phyloP scores from a whole-genome alignment of 768 basidiomycete species.

The Boletellus ananas region DNA sequence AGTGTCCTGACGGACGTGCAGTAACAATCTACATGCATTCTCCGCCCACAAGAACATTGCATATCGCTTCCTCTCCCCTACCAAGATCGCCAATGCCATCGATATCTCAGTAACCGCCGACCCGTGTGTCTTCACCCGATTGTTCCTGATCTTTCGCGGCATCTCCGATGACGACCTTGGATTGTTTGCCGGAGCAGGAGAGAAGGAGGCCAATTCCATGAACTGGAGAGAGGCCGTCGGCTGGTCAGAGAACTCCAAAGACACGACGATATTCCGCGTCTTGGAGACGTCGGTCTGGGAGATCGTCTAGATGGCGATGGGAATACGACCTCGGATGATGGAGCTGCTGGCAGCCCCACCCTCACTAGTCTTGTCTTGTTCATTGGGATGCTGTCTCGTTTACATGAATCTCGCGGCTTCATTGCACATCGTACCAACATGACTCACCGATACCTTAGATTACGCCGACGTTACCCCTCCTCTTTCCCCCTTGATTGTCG shows the following conservation, averaged over 20 bases:
- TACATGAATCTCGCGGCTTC: constrained; percentile 6
- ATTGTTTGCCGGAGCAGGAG: constrained; percentile 71
- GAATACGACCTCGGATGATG: constrained; percentile 1
- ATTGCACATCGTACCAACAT: constrained; percentile 5
- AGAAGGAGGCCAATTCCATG: constrained; percentile 77
- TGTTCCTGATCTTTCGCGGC: constrained; percentile 86
- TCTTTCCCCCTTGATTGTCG: constrained; percentile 3
- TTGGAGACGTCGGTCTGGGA: constrained; percentile 79
- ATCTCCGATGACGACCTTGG: constrained; percentile 76
- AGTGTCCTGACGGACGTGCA: constrained; percentile 26
- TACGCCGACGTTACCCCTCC: constrained; percentile 18
- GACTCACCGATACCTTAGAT: constrained; percentile 24
- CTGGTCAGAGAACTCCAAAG: constrained; percentile 80
- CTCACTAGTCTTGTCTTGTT: constrained; percentile 1
- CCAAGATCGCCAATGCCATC: constrained; percentile 78
- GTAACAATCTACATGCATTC: constrained; percentile 74
- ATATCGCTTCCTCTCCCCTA: constrained; percentile 81
- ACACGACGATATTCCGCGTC: constrained; percentile 68
- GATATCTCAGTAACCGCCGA: constrained; percentile 83
- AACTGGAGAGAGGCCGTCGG: constrained; percentile 82
- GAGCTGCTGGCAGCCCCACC: constrained; percentile 21
- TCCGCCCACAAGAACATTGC: constrained; percentile 81
- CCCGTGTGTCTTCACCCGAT: constrained; percentile 75
- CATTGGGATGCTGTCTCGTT: constrained; percentile 10
- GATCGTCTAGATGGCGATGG: constrained; percentile 39